Evolutionary conservation across 352 stramenopile species (phyloP).

Genomic region (Globisporangium perplexum): DNA sequence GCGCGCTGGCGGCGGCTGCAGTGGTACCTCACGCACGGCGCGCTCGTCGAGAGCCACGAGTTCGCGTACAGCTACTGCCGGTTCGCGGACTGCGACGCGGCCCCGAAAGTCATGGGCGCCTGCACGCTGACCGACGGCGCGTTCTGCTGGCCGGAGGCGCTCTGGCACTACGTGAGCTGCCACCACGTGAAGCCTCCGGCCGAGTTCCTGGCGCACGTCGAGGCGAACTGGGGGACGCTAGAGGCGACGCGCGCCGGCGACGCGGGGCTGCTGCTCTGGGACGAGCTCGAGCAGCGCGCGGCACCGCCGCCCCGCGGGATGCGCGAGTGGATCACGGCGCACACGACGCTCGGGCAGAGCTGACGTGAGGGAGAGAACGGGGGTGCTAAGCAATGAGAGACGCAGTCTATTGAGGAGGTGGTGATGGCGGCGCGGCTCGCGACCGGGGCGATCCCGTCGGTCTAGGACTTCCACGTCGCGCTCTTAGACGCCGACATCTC

Average conservation of each 20-base stretch:
- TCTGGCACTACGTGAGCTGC: slow-evolving; percentile 60
- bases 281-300: slow-evolving; percentile 23
- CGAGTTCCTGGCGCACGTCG: slow-evolving; percentile 52
- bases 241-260: slow-evolving; percentile 4
- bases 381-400: no score
- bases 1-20: slow-evolving; percentile 25
- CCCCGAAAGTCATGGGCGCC: slow-evolving; percentile 55
- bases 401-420: no score
- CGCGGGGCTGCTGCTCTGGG: slow-evolving; percentile 48
- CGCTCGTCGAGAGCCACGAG: slow-evolving; percentile 73
- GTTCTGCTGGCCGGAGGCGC: slow-evolving; percentile 77
- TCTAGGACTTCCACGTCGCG: slow-evolving; percentile 64
- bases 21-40: slow-evolving; percentile 49
- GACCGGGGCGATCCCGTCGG: no score
- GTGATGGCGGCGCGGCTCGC: no score
- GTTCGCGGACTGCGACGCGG: slow-evolving; percentile 40
- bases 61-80: slow-evolving; percentile 79
- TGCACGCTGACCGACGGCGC: slow-evolving; percentile 72
- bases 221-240: slow-evolving; percentile 23
- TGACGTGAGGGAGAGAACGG: background rate
- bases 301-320: slow-evolving; percentile 48
- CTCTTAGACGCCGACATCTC: slow-evolving; percentile 79
- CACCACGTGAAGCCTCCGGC: slow-evolving; percentile 63
- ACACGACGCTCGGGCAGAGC: slow-evolving; percentile 48
- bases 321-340: slow-evolving; percentile 55